These are phyloP conservation scores for Pseudonitzschia delicatissima DNA, from an alignment of 108 stramenopile genomes.

Conservation along the genomic window DNA sequence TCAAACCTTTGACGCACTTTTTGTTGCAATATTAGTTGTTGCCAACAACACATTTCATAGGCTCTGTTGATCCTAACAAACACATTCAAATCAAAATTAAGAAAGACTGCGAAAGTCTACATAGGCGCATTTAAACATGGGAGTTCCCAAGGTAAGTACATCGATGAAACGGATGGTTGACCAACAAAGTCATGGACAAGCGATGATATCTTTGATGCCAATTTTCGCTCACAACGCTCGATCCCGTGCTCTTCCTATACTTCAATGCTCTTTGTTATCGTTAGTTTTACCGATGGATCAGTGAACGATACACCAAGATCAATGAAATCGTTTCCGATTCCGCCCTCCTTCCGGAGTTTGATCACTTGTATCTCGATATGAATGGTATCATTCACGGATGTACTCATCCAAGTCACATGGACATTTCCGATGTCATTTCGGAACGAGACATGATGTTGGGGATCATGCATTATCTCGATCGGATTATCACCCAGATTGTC, in stretches of 20 bases:
- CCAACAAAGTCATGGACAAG: not conserved
- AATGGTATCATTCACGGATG: conserved; percentile 99
- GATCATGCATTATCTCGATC: conserved; percentile 94
- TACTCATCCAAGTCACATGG: conserved; percentile 87
- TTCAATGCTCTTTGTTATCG: not conserved
- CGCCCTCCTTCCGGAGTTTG: conserved; percentile 84
- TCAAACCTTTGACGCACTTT: no score
- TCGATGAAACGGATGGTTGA: not conserved
- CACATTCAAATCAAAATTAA: no score
- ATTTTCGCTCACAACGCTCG: not conserved
- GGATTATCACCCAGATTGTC: conserved; percentile 94
- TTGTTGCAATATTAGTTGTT: no score
- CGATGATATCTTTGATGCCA: not conserved
- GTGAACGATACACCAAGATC: conserved; percentile 98
- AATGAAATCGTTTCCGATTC: conserved; percentile 95
- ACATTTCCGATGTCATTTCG: conserved; percentile 83
- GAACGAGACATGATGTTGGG: conserved; percentile 96
- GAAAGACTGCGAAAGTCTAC: no score
- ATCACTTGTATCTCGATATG: conserved; percentile 98
- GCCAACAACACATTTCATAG: no score
- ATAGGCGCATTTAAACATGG: conserved; percentile 13
- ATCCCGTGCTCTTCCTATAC: not conserved
- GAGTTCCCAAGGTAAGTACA: conserved; percentile 14
- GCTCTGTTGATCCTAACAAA: no score
- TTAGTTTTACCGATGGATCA: conserved; percentile 98